phyloP scores from a whole-genome alignment of 2,329 filamentous ascomycete species.

The Diatrype stigma region DNA sequence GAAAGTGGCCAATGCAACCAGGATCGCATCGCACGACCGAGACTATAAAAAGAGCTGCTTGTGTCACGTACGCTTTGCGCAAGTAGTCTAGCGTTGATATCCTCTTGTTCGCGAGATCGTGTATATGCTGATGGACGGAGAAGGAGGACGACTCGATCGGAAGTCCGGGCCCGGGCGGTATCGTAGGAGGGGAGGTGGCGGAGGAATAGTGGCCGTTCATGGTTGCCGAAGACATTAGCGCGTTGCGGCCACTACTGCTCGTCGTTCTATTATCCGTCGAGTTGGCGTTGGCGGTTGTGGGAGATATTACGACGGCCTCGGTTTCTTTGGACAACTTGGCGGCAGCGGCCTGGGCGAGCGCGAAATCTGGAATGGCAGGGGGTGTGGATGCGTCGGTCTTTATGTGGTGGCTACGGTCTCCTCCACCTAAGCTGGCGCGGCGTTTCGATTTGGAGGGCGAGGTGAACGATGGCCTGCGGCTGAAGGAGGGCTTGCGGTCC shows the following conservation, averaged over 20 bases:
- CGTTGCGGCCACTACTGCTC: slow-evolving; percentile 26
- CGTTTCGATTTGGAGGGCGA: slow-evolving; percentile 33
- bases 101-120: slow-evolving; percentile 83
- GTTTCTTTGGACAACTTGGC: slow-evolving; percentile 37
- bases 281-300: slow-evolving; percentile 27
- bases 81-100: slow-evolving; percentile 93
- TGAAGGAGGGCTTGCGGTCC: slow-evolving; percentile 50
- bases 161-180: slow-evolving; percentile 25
- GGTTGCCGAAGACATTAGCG: slow-evolving; percentile 26
- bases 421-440: slow-evolving; percentile 37
- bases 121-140: slow-evolving; percentile 59
- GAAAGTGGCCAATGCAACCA: background rate
- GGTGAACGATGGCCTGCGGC: slow-evolving; percentile 50
- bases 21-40: background rate
- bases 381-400: slow-evolving; percentile 43
- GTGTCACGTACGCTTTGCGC: slow-evolving; percentile 71
- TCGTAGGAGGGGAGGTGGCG: slow-evolving; percentile 20
- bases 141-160: slow-evolving; percentile 41
- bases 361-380: slow-evolving; percentile 52
- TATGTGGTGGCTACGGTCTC: slow-evolving; percentile 20
- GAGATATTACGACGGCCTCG: slow-evolving; percentile 28
- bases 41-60: background rate
- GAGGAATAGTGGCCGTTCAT: slow-evolving; percentile 24
- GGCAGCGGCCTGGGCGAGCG: slow-evolving; percentile 44
- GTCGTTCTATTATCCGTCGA: slow-evolving; percentile 35